Base-by-base conservation (phyloP, 2,329 filamentous ascomycete species). In the Beauveria sp. region DNA sequence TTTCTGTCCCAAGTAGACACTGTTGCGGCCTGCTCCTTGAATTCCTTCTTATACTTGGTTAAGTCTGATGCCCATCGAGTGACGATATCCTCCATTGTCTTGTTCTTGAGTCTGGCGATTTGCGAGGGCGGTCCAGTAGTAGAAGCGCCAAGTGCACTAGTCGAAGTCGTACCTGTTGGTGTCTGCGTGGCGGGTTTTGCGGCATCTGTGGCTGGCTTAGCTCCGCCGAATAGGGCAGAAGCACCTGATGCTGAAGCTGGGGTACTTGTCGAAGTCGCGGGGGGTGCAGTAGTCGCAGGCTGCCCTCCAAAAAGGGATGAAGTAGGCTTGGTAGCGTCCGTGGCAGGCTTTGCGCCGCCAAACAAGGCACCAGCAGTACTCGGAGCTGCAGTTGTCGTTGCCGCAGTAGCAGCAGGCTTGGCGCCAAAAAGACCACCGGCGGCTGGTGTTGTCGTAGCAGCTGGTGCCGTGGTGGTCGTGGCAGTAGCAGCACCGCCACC, bases 11-110 rank as follows among this genome's bases (percentile, higher is more conserved):
- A 99, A 50, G 84, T 82, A 14, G 92, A 89, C 16, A 97, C 91
- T 65, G 92, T 89, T 63, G 87, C 84, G 5, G 96, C 93, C 73
- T 97, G 92, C 40, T 88, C 84, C 71, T 96, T 92, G 78, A 97
- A 99, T 62, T 96, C 91, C 73, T 96, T 96, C 70, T 97, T 93
- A 71, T 99, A 97, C 70, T 96, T 96, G 58, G 92, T 89, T 55
- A 99, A 80, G 70, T 97, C 94, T 0, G 92, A 91, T 2, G 94
- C 94, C 94, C 94, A 99, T 37, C 92, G 87, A 4, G 91, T 97
- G 66, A 99, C 92, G 65, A 99, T 97, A 72, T 99, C 94, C 70
- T 99, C 94, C 90, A 99, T 97, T 0, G 93, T 96, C 78, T 96
- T 97, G 75, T 97, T 96, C 80, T 96, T 96, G 43, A 99, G 80